Percentiles rank a stretch among this genome's conserved stretches.
phyloP scores from a whole-genome alignment of 495 filamentous ascomycete genomes.

The Daldinia concentrica region DNA sequence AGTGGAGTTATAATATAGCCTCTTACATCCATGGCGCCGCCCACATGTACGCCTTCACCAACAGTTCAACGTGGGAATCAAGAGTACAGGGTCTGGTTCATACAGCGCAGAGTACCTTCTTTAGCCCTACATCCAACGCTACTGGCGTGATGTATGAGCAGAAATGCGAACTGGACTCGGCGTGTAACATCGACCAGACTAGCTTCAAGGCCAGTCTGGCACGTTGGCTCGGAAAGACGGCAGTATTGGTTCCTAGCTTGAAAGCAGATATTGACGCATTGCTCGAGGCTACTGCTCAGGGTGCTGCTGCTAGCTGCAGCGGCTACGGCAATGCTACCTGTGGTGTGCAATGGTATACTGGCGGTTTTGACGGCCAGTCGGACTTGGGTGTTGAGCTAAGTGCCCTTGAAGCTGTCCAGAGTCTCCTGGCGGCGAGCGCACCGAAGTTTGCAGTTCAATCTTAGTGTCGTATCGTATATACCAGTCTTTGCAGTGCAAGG shows the following conservation, averaged over 20 bases:
- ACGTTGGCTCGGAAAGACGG: slow-evolving; percentile 74
- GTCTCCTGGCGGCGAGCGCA: slow-evolving; percentile 50
- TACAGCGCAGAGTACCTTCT: slow-evolving; percentile 65
- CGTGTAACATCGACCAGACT: slow-evolving; percentile 76
- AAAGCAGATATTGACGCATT: slow-evolving; percentile 60
- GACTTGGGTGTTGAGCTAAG: slow-evolving; percentile 70
- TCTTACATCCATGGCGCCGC: slow-evolving; percentile 78
- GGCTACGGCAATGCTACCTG: slow-evolving; percentile 69
- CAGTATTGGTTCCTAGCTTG: slow-evolving; percentile 72
- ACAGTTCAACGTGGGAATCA: slow-evolving; percentile 66
- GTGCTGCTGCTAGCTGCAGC: slow-evolving; percentile 69
- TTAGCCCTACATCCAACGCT: slow-evolving; percentile 56
- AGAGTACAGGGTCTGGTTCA: slow-evolving; percentile 65
- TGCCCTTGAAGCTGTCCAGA: slow-evolving; percentile 67
- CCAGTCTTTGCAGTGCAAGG: neutral
- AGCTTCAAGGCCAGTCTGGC: slow-evolving; percentile 82
- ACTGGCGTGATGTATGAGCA: slow-evolving; percentile 71
- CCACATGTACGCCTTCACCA: slow-evolving; percentile 77
- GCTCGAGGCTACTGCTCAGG: slow-evolving; percentile 65
- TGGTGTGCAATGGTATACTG: slow-evolving; percentile 71
- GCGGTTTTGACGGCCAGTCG: slow-evolving; percentile 65
- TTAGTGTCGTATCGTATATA: neutral
- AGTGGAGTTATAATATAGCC: slow-evolving; percentile 82
- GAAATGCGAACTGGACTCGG: slow-evolving; percentile 70
- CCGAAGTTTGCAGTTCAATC: slow-evolving; percentile 31